phyloP scores from a whole-genome alignment of 352 stramenopile genomes.

The Globisporangium nagaii region DNA sequence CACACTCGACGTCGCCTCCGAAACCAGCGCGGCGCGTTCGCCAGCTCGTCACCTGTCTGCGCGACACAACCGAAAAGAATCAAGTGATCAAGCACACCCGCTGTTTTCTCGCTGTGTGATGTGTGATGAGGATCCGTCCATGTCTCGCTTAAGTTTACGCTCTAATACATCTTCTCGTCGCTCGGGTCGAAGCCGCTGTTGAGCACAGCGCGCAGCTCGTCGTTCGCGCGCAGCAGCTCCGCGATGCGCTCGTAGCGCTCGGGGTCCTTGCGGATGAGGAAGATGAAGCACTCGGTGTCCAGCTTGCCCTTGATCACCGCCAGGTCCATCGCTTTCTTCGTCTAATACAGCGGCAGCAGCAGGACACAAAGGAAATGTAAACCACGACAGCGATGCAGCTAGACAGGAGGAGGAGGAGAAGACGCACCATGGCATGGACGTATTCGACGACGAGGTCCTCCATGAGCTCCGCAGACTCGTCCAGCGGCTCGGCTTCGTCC shows the following conservation, averaged over 20 bases:
- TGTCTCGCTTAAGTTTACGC: neutral
- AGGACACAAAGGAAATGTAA: neutral
- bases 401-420: neutral
- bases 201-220: slow-evolving; percentile 78
- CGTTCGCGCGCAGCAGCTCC: slow-evolving; percentile 78
- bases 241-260: slow-evolving; percentile 80
- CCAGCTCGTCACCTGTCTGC: too few species aligned
- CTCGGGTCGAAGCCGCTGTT: slow-evolving; percentile 87
- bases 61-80: neutral
- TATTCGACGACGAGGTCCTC: slow-evolving; percentile 85
- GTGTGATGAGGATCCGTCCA: neutral
- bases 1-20: too few species aligned
- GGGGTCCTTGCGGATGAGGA: slow-evolving; percentile 82
- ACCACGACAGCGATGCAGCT: neutral
- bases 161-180: slow-evolving; percentile 86
- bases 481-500: slow-evolving; percentile 59
- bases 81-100: neutral
- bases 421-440: slow-evolving; percentile 69
- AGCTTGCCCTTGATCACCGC: slow-evolving; percentile 79
- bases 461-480: slow-evolving; percentile 79
- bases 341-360: slow-evolving; percentile 26
- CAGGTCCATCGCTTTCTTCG: slow-evolving; percentile 82
- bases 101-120: too few species aligned
- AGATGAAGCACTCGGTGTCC: slow-evolving; percentile 87
- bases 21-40: too few species aligned